Evolutionary conservation across 1,139 yeast species (phyloP), one percentile per base, ranked within the genome.

Genomic region (Meyerozyma carpophila): DNA sequence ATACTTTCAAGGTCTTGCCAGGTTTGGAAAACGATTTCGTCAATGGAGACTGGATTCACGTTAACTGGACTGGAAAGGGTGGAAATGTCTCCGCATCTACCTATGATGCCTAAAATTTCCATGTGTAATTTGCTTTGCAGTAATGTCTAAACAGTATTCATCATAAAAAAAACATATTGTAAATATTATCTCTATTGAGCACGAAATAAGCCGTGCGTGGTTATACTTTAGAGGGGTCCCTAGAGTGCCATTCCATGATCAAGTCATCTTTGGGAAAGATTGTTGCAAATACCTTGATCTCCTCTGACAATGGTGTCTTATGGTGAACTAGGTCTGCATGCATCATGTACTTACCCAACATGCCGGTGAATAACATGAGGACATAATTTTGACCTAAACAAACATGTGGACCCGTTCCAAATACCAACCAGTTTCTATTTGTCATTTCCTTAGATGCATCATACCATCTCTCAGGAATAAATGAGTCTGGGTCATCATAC

Each of bases 1-100:
- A 93, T 82, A 93, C 98, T 64, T 93, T 93, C 89, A 81, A 82
- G 70, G 95, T 93, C 54, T 77, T 89, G 65, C 95, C 95, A 59
- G 95, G 94, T 71, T 70, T 63, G 61, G 96, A 88, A 59, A 77
- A 80, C 63, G 87, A 75, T 47, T 72, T 72, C 64, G 79, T 86
- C 70, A 81, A 75, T 59, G 94, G 79, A 62, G 73, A 82, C 59
- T 83, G 86, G 77, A 84, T 91, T 70, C 98, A 93, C 77, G 78
- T 91, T 66, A 91, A 93, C 94, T 93, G 98, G 98, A 93, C 98
- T 54, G 98, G 98, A 69, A 84, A 83, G 65, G 98, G 98, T 75
- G 98, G 98, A 77, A 82, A 91, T 71, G 89, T 91, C 55, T 84
- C 97, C 56, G 96, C 98, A 54, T 75, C 96, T 43, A 87, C 95